Conservation (phyloP, 768 basidiomycete genomes). For the Lactarius quietus region DNA sequence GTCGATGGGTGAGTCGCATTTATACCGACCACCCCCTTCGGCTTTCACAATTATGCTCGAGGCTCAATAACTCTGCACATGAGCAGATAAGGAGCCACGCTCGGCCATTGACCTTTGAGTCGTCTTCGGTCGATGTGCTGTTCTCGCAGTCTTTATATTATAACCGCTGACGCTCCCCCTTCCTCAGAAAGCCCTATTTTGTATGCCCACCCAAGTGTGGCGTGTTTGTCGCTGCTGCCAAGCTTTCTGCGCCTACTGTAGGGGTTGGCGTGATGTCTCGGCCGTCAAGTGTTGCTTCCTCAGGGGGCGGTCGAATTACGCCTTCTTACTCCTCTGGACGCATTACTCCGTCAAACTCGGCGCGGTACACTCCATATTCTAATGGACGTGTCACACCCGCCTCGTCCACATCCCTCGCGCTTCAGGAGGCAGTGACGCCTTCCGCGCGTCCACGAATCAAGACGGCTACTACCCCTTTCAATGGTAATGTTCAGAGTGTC, state of each 20-base stretch:
- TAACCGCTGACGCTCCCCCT: conserved; percentile 4
- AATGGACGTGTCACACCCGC: conserved; percentile 43
- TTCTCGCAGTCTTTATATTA: background rate
- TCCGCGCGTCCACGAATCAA: conserved; percentile 47
- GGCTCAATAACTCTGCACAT: conserved; percentile 1
- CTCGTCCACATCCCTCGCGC: conserved; percentile 28
- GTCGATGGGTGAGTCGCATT: conserved; percentile 71
- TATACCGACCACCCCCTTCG: conserved; percentile 11
- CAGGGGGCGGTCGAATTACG: conserved; percentile 48
- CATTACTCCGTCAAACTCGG: conserved; percentile 29
- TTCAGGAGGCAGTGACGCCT: conserved; percentile 39
- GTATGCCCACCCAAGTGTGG: conserved; percentile 80
- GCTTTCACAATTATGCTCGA: conserved; percentile 8
- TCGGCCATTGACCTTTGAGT: background rate
- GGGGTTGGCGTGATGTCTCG: conserved; percentile 49
- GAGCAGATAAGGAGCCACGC: background rate
- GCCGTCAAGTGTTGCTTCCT: conserved; percentile 79
- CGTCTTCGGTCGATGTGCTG: conserved; percentile 3
- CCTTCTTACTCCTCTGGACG: conserved; percentile 37
- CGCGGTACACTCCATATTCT: conserved; percentile 53
- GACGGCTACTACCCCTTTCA: conserved; percentile 32
- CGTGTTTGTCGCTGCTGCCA: conserved; percentile 81
- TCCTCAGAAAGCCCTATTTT: conserved; percentile 54
- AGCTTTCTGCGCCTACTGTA: conserved; percentile 76
- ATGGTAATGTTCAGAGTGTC: conserved; percentile 6